These are phyloP conservation scores for Aureobasidium sp. DNA, from an alignment of 2,329 filamentous ascomycete species.

Conservation along the genomic window DNA sequence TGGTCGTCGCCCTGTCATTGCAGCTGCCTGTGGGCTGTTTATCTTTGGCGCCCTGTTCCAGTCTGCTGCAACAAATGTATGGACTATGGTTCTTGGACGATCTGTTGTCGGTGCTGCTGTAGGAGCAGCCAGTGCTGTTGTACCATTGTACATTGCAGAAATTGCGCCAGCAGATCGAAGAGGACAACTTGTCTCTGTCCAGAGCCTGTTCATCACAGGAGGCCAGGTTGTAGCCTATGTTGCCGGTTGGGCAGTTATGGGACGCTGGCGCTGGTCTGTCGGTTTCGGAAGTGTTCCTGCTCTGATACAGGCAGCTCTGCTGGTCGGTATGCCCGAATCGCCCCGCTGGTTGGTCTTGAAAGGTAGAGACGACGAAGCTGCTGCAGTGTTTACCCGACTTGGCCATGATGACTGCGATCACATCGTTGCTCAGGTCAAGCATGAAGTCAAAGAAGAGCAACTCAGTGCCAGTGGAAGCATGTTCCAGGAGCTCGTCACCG, in stretches of 20 bases:
- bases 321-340: slow-evolving; percentile 75
- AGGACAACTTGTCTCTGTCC: slow-evolving; percentile 74
- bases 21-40: slow-evolving; percentile 59
- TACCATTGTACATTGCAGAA: slow-evolving; percentile 53
- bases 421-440: slow-evolving; percentile 62
- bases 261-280: slow-evolving; percentile 87
- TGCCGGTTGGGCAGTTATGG: slow-evolving; percentile 61
- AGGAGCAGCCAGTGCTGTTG: slow-evolving; percentile 71
- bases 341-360: slow-evolving; percentile 78
- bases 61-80: slow-evolving; percentile 51
- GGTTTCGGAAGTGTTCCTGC: slow-evolving; percentile 76
- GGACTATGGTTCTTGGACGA: slow-evolving; percentile 59
- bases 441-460: slow-evolving; percentile 65
- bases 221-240: slow-evolving; percentile 88
- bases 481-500: slow-evolving; percentile 3
- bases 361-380: slow-evolving; percentile 55
- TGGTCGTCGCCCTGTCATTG: slow-evolving; percentile 42
- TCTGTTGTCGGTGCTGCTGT: slow-evolving; percentile 65
- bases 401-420: slow-evolving; percentile 26
- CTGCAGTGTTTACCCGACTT: slow-evolving; percentile 48
- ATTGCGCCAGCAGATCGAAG: slow-evolving; percentile 43
- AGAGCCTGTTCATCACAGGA: slow-evolving; percentile 74
- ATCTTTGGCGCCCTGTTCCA: slow-evolving; percentile 60
- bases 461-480: slow-evolving; percentile 25
- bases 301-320: slow-evolving; percentile 58